Conservation (phyloP, 164 flowering plant species). For the Stephania cephalantha region DNA sequence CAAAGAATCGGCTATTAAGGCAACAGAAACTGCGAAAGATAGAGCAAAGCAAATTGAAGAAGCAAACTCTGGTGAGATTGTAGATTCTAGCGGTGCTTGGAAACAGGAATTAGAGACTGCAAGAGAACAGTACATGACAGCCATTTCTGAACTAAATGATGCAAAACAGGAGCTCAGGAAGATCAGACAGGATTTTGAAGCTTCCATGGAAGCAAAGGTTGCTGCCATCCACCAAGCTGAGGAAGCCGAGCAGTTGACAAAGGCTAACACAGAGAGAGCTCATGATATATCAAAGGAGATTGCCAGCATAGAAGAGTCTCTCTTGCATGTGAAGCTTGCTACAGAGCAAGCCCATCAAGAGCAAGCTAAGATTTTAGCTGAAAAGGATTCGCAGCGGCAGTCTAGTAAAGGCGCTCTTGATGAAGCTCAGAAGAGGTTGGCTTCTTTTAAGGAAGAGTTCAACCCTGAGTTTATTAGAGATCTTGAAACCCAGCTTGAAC, state of each 20-base stretch:
- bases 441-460: constrained; percentile 44
- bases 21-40: constrained; percentile 49
- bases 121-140: constrained; percentile 44
- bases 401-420: constrained; percentile 45
- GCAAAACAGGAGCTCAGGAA: constrained; percentile 70
- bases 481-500: constrained; percentile 50
- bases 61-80: constrained; percentile 21
- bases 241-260: constrained; percentile 52
- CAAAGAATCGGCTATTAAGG: constrained; percentile 49
- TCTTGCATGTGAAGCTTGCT: constrained; percentile 61
- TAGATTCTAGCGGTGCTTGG: constrained; percentile 29
- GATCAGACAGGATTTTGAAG: constrained; percentile 57
- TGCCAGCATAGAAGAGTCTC: constrained; percentile 42
- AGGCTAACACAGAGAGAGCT: constrained; percentile 47
- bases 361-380: constrained; percentile 46
- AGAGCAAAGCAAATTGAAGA: constrained; percentile 51
- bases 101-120: constrained; percentile 48
- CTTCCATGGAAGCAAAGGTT: constrained; percentile 45
- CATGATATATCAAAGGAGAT: constrained; percentile 66
- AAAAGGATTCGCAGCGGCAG: constrained; percentile 52
- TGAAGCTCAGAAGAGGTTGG: constrained; percentile 51
- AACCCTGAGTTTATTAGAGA: constrained; percentile 40
- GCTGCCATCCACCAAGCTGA: constrained; percentile 48
- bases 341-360: constrained; percentile 52
- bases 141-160: constrained; percentile 56